Evolutionary conservation across 176 grass and related monocot genomes (phyloP).

Genomic region (Phragmites australis): DNA sequence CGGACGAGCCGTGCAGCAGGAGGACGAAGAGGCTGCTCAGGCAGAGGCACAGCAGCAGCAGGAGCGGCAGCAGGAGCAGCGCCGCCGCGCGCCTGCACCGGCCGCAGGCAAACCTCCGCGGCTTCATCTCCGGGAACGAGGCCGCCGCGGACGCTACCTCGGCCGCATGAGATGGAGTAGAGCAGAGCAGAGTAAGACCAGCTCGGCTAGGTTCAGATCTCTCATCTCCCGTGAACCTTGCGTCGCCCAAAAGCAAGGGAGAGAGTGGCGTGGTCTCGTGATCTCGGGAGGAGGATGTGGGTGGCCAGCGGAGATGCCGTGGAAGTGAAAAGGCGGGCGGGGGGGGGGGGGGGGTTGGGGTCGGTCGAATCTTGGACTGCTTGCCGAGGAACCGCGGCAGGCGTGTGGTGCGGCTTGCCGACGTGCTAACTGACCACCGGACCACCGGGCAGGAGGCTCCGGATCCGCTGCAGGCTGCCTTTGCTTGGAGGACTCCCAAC

Average conservation of each 20-base stretch:
- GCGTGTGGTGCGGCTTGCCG: neutral
- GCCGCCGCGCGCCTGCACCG: conserved; percentile 36
- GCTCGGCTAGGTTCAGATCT: conserved; percentile 4
- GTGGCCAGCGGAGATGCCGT: conserved; percentile 12
- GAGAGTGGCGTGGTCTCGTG: conserved; percentile 32
- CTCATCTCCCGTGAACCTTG: neutral
- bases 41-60: conserved; percentile 52
- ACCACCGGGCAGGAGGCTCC: neutral
- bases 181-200: neutral
- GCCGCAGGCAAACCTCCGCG: conserved; percentile 35
- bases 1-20: conserved; percentile 43
- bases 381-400: conserved; percentile 34
- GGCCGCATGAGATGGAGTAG: neutral
- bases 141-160: conserved; percentile 11
- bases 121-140: conserved; percentile 38
- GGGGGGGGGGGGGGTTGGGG: neutral
- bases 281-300: conserved; percentile 6
- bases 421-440: conserved; percentile 38
- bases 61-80: conserved; percentile 2
- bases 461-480: neutral
- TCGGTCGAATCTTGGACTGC: conserved; percentile 35
- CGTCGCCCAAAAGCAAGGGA: neutral
- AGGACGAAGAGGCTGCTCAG: conserved; percentile 36
- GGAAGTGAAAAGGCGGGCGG: neutral
- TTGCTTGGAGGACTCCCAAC: neutral